Conservation (phyloP, 345 rosid species). For the Aquilaria sinensis region DNA sequence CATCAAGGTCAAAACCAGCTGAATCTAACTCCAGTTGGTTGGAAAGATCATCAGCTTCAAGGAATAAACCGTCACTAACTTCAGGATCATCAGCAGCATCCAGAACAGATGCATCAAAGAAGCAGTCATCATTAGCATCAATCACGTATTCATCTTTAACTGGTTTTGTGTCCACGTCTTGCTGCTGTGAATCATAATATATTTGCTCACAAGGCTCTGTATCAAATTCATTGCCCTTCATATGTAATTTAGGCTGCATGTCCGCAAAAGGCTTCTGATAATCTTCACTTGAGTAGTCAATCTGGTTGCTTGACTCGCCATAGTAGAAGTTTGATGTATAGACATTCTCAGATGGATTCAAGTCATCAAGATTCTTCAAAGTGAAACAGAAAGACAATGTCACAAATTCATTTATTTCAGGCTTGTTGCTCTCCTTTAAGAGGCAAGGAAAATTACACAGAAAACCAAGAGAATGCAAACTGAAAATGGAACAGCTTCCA, state of each 20-base stretch:
- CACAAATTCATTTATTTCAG: no score
- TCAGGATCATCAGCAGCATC: slow-evolving; percentile 35
- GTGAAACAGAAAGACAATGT: no score
- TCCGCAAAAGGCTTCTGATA: slow-evolving; percentile 38
- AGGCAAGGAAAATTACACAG: no score
- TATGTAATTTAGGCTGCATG: slow-evolving; percentile 17
- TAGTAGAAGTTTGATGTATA: slow-evolving; percentile 34
- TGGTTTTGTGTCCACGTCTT: slow-evolving; percentile 29
- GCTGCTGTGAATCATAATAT: slow-evolving; percentile 31
- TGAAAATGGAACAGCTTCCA: no score
- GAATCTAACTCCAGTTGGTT: slow-evolving; percentile 32
- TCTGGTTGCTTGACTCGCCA: slow-evolving; percentile 52
- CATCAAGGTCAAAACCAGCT: slow-evolving; percentile 47
- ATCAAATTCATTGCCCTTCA: neutral
- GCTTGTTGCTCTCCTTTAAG: no score
- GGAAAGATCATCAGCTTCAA: slow-evolving; percentile 69
- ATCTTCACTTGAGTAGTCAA: slow-evolving; percentile 34
- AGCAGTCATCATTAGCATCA: slow-evolving; percentile 27
- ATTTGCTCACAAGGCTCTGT: slow-evolving; percentile 28
- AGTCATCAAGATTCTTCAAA: slow-evolving; percentile 33
- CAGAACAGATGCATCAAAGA: slow-evolving; percentile 38
- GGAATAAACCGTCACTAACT: slow-evolving; percentile 40
- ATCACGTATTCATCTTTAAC: slow-evolving; percentile 34
- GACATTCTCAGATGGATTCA: slow-evolving; percentile 35
- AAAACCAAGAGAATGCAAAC: no score